A percentile compares a stretch with the other conserved stretches of the same genome.
Conservation (phyloP, 148 eudicot genomes). For the Chenopodium suecicum region DNA sequence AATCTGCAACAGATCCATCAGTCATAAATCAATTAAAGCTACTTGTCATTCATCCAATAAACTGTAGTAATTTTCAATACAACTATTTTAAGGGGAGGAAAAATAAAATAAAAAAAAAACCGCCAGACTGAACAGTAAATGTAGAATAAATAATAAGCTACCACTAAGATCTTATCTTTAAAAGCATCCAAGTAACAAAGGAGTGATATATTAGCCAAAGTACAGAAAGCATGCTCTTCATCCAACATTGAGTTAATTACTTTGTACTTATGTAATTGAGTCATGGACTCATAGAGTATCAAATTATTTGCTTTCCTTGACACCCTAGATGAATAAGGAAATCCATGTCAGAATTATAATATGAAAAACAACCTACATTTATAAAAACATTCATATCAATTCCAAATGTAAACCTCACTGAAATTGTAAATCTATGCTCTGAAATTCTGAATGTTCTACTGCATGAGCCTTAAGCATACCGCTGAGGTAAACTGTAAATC, state of each 20-base stretch:
- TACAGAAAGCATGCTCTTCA: not conserved
- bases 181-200: not conserved
- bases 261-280: not conserved
- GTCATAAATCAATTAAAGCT: conserved; percentile 13
- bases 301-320: not conserved
- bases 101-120: not conserved
- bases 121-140: not conserved
- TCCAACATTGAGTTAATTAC: not conserved
- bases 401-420: not conserved
- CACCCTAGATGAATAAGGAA: not conserved
- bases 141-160: not conserved
- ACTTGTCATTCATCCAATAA: not conserved
- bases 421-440: not conserved
- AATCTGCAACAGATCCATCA: conserved; percentile 56
- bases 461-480: not conserved
- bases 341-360: not conserved
- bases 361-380: not conserved
- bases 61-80: not conserved
- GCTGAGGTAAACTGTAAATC: not conserved
- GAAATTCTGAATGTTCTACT: not conserved
- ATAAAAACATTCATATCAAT: not conserved
- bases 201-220: too few relatives aligned
- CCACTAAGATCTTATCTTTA: too few relatives aligned
- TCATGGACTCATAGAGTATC: not conserved
- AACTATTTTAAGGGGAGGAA: too few relatives aligned